Evolutionary conservation across 106 monocot genomes (phyloP).

Genomic region (Dioscorea zingiberensis): DNA sequence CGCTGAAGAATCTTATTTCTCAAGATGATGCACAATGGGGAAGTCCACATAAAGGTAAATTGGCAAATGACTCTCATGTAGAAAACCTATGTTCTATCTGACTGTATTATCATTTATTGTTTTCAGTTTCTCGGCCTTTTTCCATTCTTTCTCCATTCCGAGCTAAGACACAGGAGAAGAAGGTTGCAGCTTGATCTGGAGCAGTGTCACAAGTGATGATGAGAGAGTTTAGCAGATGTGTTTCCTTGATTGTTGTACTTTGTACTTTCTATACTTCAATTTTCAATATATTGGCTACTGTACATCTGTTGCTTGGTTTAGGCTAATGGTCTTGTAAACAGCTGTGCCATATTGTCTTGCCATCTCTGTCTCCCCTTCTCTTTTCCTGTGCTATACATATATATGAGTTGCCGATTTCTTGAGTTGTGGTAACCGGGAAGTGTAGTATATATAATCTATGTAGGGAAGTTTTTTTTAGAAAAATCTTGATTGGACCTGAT

Average conservation of each 20-base stretch:
- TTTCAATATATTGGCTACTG: too few species aligned
- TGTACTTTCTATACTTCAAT: background rate
- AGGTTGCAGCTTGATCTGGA: conserved; percentile 13
- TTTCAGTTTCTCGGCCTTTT: conserved; percentile 47
- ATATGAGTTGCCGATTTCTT: too few species aligned
- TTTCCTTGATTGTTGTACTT: background rate
- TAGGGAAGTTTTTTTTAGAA: too few species aligned
- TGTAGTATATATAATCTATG: too few species aligned
- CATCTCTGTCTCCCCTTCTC: too few species aligned
- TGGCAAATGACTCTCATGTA: background rate
- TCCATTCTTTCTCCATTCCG: conserved; percentile 62
- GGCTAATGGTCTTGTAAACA: background rate
- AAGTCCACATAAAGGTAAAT: conserved; percentile 48
- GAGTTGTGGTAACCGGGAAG: too few species aligned
- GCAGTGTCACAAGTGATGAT: background rate
- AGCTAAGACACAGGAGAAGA: conserved; percentile 46
- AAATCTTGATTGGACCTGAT: too few species aligned
- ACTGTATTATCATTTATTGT: background rate
- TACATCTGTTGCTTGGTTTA: background rate
- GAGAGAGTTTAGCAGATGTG: background rate
- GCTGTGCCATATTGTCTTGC: background rate
- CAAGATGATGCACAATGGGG: conserved; percentile 51
- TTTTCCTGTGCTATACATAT: too few species aligned
- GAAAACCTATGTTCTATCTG: background rate
- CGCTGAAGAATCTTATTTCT: conserved; percentile 68